A percentile compares a stretch with the other conserved stretches of the same genome.
These are phyloP conservation scores for Prosopis cineraria DNA, from an alignment of 306 rosid species.

Conservation along the genomic window DNA sequence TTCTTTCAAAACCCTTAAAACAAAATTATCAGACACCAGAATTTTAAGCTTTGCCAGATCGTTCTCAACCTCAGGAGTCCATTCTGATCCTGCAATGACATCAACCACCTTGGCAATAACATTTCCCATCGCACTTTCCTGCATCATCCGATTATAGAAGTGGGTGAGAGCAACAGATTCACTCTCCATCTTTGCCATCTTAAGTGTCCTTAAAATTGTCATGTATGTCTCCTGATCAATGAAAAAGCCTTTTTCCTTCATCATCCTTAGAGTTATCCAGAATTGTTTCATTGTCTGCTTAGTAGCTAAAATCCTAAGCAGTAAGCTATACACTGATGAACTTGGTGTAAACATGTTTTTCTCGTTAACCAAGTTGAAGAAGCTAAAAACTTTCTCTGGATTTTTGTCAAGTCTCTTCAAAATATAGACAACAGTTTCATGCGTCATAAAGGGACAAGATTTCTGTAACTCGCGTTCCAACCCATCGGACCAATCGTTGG, in stretches of 20 bases:
- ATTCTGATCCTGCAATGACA: conserved; percentile 58
- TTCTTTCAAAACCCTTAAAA: conserved; percentile 65
- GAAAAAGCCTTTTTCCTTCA: conserved; percentile 71
- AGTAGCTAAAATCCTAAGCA: conserved; percentile 59
- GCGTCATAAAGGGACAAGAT: conserved; percentile 48
- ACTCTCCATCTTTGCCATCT: conserved; percentile 52
- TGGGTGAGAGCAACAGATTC: conserved; percentile 56
- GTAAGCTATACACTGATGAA: conserved; percentile 59
- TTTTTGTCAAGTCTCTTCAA: conserved; percentile 62
- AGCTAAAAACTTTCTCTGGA: conserved; percentile 65
- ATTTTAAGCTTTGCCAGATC: conserved; percentile 49
- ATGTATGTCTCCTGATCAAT: conserved; percentile 58
- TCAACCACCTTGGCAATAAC: conserved; percentile 56
- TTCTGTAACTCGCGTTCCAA: conserved; percentile 57
- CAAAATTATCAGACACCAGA: conserved; percentile 58
- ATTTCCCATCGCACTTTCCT: conserved; percentile 56
- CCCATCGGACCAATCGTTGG: conserved; percentile 72
- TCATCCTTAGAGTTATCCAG: conserved; percentile 59
- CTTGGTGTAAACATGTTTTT: conserved; percentile 61
- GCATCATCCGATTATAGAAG: conserved; percentile 54
- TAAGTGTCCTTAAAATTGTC: conserved; percentile 44
- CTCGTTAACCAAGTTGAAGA: conserved; percentile 72
- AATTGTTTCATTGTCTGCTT: conserved; percentile 61
- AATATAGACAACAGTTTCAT: conserved; percentile 66
- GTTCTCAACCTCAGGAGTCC: conserved; percentile 56